Conservation (phyloP, 345 rosid species). For the Rubroshorea leprosula region DNA sequence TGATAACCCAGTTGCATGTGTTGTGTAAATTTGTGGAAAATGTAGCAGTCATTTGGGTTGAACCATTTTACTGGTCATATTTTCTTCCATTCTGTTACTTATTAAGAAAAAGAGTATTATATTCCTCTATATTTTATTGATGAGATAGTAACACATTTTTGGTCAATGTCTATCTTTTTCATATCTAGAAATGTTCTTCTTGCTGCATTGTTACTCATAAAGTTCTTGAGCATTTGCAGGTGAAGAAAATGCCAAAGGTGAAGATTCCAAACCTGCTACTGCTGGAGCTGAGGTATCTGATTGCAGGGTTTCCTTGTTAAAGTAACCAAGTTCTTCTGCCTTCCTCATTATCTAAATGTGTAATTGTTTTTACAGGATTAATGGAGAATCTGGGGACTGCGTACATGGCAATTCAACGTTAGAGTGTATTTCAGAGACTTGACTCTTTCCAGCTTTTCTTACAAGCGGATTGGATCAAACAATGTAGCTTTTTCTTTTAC, state of each 20-base stretch:
- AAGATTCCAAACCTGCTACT: conserved; percentile 53
- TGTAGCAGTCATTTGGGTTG: neutral
- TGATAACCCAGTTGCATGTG: too few relatives aligned
- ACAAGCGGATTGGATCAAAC: conserved; percentile 22
- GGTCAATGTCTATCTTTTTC: too few relatives aligned
- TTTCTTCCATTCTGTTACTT: neutral
- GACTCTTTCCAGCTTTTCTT: conserved; percentile 22
- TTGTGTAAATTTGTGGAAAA: neutral
- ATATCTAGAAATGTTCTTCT: too few relatives aligned
- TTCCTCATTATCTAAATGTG: too few relatives aligned
- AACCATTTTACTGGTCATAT: too few relatives aligned
- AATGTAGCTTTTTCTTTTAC: conserved; percentile 18
- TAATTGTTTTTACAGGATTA: conserved; percentile 16
- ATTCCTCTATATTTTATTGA: neutral
- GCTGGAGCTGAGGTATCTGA: conserved; percentile 67
- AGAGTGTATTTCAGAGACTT: conserved; percentile 15
- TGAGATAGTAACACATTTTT: too few relatives aligned
- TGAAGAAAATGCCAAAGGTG: conserved; percentile 67
- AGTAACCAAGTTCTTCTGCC: too few relatives aligned
- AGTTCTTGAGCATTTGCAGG: conserved; percentile 39
- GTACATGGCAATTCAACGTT: conserved; percentile 14
- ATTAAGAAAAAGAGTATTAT: neutral
- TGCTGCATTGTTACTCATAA: too few relatives aligned
- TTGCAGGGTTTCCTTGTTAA: too few relatives aligned
- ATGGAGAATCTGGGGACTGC: conserved; percentile 9